Conservation (phyloP, 176 grass and related monocot species). For the Carex kokanica region DNA sequence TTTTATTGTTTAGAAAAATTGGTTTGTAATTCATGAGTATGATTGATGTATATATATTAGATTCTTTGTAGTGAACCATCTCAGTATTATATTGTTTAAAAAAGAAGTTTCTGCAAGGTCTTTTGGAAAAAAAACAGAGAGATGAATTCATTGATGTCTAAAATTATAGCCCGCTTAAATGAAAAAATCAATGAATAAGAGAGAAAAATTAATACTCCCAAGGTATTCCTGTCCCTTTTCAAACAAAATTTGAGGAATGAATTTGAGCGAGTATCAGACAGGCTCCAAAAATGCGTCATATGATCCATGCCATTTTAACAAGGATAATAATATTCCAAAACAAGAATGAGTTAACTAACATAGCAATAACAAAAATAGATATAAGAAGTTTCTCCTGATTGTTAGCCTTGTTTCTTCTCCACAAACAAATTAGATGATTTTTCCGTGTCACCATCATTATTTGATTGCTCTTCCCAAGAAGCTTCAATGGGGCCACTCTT, state of each 20-base stretch:
- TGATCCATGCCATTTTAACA: slow-evolving; percentile 1
- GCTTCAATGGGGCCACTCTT: slow-evolving; percentile 67
- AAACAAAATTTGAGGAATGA: neutral
- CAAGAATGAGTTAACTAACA: neutral
- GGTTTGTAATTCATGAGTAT: neutral
- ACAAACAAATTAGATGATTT: neutral
- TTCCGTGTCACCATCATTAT: neutral
- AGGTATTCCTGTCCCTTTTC: neutral
- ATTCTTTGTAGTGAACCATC: neutral
- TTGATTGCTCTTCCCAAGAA: neutral
- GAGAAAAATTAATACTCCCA: neutral
- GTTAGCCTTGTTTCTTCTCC: neutral
- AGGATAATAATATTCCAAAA: slow-evolving; percentile 2
- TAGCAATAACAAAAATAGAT: neutral
- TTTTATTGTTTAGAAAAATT: neutral
- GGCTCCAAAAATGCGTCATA: neutral
- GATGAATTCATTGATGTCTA: neutral
- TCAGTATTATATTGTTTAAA: neutral
- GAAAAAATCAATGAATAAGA: neutral
- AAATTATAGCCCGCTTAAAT: neutral
- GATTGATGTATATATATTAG: slow-evolving; percentile 29
- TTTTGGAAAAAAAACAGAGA: neutral
- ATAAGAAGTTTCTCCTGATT: neutral
- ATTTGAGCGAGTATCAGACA: neutral
- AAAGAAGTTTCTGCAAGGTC: neutral